Base-by-base conservation (phyloP, 306 rosid genomes). In the Glycyrrhiza uralensis region DNA sequence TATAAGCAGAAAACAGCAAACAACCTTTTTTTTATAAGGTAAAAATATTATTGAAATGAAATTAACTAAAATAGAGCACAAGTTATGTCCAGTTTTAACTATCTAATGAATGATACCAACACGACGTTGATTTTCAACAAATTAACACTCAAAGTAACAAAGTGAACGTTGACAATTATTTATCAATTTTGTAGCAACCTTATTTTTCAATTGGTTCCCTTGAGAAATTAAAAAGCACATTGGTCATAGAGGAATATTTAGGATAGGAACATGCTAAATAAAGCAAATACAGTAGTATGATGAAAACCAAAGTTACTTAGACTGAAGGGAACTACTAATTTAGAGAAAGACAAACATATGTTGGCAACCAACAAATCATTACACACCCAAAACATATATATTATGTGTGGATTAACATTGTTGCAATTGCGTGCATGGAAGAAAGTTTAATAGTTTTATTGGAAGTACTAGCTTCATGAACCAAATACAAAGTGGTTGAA, bases 351-450 rank as follows among this genome's bases (percentile, higher is more conserved):
- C 63, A 75, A 33, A 68, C 9, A 11, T 20, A 5, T 41, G 68
- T 26, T 1, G 35, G 36, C 30, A 15, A 54, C 54, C 20, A 30
- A 69, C 28, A 11, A 22, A 50, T 28, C 35, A 55, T 23, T 19
- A 10, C 33, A 19, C 17, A 19, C 39, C 26, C n/a, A n/a, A 41
- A 36, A 28, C 39, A 60, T 2, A 20, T n/a, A 72, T 2, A 5
- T 46, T 26, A 12, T 52, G 47, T 61, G 6, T 13, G 26, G 23
- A n/a, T n/a, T 3, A 28, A 14, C 30, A 36, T 15, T 68, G 56
- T 74, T 57, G n/a, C n/a, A n/a, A n/a, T n/a, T n/a, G 84, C 86
- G 36, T 83, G 78, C 72, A 82, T 79, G 79, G 49, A 75, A 75
- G 74, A 64, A 66, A 79, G 26, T 58, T 49, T 18, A 23, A 60